Base-by-base conservation (phyloP, 2,329 filamentous ascomycete genomes). In the Xylaria digitata region DNA sequence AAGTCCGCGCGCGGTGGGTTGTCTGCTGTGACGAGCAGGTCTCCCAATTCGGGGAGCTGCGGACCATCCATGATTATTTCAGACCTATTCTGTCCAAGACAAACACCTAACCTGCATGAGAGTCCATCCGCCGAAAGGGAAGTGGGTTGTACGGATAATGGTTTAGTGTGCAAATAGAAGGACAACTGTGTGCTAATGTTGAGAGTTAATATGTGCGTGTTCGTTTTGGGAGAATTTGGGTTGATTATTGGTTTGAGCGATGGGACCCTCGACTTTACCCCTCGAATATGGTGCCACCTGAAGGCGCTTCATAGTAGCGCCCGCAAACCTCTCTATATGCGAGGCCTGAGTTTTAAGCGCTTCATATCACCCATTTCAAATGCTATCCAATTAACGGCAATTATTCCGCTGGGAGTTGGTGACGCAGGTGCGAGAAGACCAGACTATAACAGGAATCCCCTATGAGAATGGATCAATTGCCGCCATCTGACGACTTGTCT, bases 1-100 rank as follows among this genome's bases (percentile, higher is more conserved):
- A 73, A 43, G 68, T 75, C 70, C 50, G 68, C 65, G 48, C 73
- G 66, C 58, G 74, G 61, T 61, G 75, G 73, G 61, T 75, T 75
- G 60, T 69, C 64, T 32, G 70, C 61, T 57, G 71, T 75, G 59
- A 78, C 76, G 49, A 77, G 72, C 53, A 72, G 67, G 58, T 58
- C 55, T 32, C 70, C 48, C 17, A 74, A 26, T 56, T 61, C 54
- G 59, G 59, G 52, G 26, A 66, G 65, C 40, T 62, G 61, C 56
- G 50, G 60, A 42, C 32, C 17, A 57, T 62, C 60, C 62, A 71
- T 66, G 43, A 56, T 63, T 66, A 23, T 58, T 34, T 6, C 11
- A 49, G 21, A 57, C 40, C 26, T 8, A 2, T 32, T 2, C 26
- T 32, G 15, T 43, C 17, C 2, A 43, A 17, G 40, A 17, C 6